Percentiles rank a stretch among this genome's conserved stretches.
Evolutionary conservation across 768 basidiomycete genomes (phyloP).

Genomic region (Lactarius tabidus): DNA sequence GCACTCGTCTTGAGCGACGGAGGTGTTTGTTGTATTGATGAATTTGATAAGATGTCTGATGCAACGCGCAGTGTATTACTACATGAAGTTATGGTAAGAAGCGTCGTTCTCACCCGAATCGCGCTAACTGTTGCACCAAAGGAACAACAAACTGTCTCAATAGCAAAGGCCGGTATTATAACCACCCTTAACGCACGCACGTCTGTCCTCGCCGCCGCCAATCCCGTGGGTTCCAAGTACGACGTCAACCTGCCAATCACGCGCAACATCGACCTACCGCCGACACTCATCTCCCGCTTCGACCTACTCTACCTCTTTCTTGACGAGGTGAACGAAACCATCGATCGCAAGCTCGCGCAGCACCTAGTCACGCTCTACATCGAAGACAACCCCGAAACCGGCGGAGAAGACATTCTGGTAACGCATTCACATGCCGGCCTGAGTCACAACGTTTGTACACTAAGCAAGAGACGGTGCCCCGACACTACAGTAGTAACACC

Average conservation of each 20-base stretch:
- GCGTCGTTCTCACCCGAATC: too few species aligned
- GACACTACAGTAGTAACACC: too few species aligned
- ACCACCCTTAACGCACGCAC: conserved; percentile 98
- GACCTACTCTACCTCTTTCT: conserved; percentile 94
- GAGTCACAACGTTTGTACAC: too few species aligned
- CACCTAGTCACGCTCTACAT: conserved; percentile 92
- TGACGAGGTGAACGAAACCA: conserved; percentile 86
- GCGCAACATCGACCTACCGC: conserved; percentile 94
- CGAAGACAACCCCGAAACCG: conserved; percentile 76
- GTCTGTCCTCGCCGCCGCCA: conserved; percentile 95
- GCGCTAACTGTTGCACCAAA: conserved; percentile 31
- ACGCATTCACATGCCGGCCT: conserved; percentile 30
- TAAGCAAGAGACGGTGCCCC: too few species aligned
- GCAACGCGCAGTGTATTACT: conserved; percentile 96
- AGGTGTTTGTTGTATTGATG: conserved; percentile 97
- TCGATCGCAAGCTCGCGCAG: conserved; percentile 84
- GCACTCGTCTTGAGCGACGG: conserved; percentile 94
- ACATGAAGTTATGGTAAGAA: conserved; percentile 92
- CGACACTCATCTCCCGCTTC: conserved; percentile 96
- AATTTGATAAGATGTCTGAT: conserved; percentile 99
- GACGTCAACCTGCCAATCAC: conserved; percentile 90
- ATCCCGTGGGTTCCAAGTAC: conserved; percentile 95
- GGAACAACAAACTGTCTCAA: conserved; percentile 99
- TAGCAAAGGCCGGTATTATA: conserved; percentile 98
- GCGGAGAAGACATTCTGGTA: conserved; percentile 72